Base-by-base conservation (phyloP, 352 stramenopile genomes). In the Pythium grandisporangium region DNA sequence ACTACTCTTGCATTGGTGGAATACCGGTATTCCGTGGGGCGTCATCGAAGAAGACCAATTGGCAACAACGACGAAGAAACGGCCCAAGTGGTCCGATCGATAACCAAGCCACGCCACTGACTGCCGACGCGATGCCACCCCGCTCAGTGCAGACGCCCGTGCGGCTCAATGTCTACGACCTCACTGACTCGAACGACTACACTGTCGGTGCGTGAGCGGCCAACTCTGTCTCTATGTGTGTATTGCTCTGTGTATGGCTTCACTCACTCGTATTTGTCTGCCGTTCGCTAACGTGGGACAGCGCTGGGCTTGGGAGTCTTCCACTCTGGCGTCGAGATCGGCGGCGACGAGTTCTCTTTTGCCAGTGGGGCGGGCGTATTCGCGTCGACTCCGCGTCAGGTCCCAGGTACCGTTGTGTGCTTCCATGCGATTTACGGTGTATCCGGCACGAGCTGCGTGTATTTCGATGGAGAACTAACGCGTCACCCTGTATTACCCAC, bases 301-400 rank as follows among this genome's bases (percentile, higher is more conserved):
- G 24, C 11, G 26, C 22, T 12, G 12, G 92, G 92, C n/a, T 66
- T 97, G 19, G 92, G 86, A 13, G 59, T 97, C 19, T 94, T 92
- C 66, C 89, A 98, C 66, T 93, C 72, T 34, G 92, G 92, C 55
- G 63, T 98, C 25, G 89, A 97, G 59, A 87, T 98, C 40, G 72
- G 60, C 17, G 89, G 89, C 16, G 68, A 81, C 30, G 92, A 98
- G 60, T 98, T 94, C 51, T 95, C 77, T 29, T 98, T 94, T 62
- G 92, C 85, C 7, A 90, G 70, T 50, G 87, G 88, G 32, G 84
- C 73, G 7, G 92, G 92, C 30, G 72, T 97, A 33, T 97, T 96
- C 63, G 73, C 91, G 7, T 79, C 63, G 1, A 64, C 41, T 8
- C 75, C 88, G 8, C 66, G 61, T 39, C 61, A 90, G 43, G 81